Evolutionary conservation across 73 alveolate species (phyloP).

Genomic region (Tetrahymena elliotti): DNA sequence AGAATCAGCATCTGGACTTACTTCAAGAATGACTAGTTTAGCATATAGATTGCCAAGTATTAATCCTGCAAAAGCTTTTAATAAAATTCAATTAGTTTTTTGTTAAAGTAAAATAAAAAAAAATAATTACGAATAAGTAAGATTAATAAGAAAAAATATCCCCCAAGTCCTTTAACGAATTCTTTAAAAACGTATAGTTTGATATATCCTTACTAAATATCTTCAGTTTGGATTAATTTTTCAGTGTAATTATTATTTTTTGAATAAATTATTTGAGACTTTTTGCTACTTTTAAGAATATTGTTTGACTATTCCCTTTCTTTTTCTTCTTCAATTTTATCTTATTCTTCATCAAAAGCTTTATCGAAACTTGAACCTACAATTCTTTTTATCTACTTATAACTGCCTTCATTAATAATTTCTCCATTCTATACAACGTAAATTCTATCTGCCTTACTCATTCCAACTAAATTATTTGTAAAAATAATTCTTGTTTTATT

Average conservation of each 20-base stretch:
- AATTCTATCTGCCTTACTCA: background rate
- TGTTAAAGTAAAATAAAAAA: background rate
- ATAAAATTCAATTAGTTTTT: background rate
- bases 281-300: background rate
- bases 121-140: background rate
- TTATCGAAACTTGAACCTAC: background rate
- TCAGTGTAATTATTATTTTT: background rate
- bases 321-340: background rate
- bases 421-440: background rate
- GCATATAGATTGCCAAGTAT: background rate
- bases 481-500: constrained; percentile 11
- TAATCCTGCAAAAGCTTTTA: background rate
- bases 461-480: background rate
- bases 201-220: background rate
- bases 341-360: background rate
- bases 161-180: background rate
- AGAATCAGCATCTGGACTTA: background rate
- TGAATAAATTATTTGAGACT: background rate
- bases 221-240: background rate
- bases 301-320: background rate
- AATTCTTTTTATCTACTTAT: too few species aligned
- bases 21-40: background rate
- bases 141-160: background rate
- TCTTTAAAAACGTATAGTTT: background rate
- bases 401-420: background rate